Conservation (phyloP, 169 alveolate species). For the Plasmodium ovale region DNA sequence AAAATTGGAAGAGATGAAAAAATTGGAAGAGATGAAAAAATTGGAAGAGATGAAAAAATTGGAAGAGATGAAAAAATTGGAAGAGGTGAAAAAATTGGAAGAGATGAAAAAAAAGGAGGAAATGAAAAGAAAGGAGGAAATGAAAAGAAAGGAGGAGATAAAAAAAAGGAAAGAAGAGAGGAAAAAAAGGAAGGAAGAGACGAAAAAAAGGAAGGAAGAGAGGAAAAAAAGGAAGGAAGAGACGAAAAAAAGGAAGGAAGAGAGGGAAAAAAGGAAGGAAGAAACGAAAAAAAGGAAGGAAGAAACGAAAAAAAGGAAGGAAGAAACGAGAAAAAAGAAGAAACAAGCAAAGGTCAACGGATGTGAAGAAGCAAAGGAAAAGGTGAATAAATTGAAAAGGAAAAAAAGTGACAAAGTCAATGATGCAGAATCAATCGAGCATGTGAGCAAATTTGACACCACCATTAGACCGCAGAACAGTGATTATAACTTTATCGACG, state of each 20-base stretch:
- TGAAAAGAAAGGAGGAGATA: slow-evolving; percentile 9
- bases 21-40: background rate
- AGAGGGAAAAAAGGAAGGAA: background rate
- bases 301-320: background rate
- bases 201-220: background rate
- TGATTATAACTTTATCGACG: slow-evolving; percentile 61
- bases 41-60: background rate
- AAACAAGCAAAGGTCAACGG: background rate
- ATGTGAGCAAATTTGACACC: background rate
- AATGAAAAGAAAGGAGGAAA: background rate
- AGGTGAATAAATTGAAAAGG: background rate
- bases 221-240: background rate
- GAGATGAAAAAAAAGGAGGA: background rate
- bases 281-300: background rate
- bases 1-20: slow-evolving; percentile 7
- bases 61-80: background rate
- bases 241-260: background rate
- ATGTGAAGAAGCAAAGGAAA: background rate
- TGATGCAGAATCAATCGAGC: background rate
- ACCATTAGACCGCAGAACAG: background rate
- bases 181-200: background rate
- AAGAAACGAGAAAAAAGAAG: background rate
- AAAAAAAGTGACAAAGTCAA: background rate
- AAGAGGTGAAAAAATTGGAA: background rate
- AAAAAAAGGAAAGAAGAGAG: slow-evolving; percentile 15